phyloP scores from a whole-genome alignment of 345 rosid genomes.

The Abelmoschus esculentus region DNA sequence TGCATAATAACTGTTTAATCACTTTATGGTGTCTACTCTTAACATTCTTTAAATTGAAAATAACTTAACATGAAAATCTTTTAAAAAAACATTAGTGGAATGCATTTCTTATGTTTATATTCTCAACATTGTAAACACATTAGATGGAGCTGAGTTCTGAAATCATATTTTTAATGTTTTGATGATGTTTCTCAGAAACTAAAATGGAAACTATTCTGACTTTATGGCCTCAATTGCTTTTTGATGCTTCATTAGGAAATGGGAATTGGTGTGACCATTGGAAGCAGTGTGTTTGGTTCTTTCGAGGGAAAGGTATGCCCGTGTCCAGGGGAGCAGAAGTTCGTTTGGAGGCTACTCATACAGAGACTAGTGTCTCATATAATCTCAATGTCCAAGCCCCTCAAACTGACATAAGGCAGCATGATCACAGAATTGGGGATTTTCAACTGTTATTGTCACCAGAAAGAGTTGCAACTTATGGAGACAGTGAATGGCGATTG shows the following conservation, averaged over 20 bases:
- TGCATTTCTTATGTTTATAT: background rate
- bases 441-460: constrained; percentile 53
- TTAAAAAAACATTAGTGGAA: background rate
- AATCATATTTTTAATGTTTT: background rate
- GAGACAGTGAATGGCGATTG: constrained; percentile 60
- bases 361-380: constrained; percentile 55
- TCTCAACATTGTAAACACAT: background rate
- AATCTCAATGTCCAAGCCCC: constrained; percentile 31
- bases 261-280: constrained; percentile 93
- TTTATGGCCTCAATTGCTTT: background rate
- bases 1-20: background rate
- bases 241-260: constrained; percentile 39
- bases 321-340: constrained; percentile 50
- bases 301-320: constrained; percentile 47
- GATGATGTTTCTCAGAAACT: background rate
- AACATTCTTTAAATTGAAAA: background rate
- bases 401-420: constrained; percentile 18
- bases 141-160: background rate
- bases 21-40: background rate
- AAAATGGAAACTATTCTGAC: background rate
- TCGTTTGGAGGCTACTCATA: constrained; percentile 55
- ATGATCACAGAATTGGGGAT: constrained; percentile 27
- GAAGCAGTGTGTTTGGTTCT: constrained; percentile 95
- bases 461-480: constrained; percentile 73
- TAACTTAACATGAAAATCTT: constrained; percentile 10